These are phyloP conservation scores for Prunus yedoensis DNA, from an alignment of 331 rosid genomes.

Conservation along the genomic window DNA sequence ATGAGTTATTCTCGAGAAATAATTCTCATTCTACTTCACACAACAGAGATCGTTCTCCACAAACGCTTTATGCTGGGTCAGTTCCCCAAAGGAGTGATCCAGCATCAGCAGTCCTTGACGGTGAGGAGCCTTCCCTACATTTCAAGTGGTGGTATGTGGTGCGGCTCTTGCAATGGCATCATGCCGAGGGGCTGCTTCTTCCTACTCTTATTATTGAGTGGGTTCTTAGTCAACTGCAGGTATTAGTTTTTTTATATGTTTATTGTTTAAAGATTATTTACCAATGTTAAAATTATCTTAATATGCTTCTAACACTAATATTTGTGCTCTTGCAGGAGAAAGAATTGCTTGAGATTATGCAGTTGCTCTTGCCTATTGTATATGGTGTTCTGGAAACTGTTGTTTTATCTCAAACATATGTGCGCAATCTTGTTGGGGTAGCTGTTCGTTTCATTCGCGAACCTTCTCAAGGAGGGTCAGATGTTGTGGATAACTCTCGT, in stretches of 20 bases:
- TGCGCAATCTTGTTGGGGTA: constrained; percentile 76
- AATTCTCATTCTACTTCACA: constrained; percentile 55
- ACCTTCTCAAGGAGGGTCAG: constrained; percentile 96
- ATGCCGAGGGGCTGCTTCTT: constrained; percentile 84
- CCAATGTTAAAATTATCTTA: constrained; percentile 10
- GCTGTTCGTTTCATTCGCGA: constrained; percentile 74
- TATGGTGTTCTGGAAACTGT: constrained; percentile 86
- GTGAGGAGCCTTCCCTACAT: constrained; percentile 81
- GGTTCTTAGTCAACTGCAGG: constrained; percentile 94
- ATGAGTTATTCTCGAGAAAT: constrained; percentile 72
- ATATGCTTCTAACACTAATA: constrained; percentile 10
- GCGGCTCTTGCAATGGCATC: constrained; percentile 94
- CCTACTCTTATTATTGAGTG: constrained; percentile 90
- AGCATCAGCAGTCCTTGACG: constrained; percentile 51
- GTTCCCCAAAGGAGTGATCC: constrained; percentile 59
- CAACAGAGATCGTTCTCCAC: constrained; percentile 68
- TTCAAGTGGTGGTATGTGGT: constrained; percentile 96
- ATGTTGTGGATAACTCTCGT: constrained; percentile 86
- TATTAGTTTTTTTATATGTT: constrained; percentile 16
- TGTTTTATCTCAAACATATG: constrained; percentile 85
- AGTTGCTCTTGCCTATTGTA: constrained; percentile 85
- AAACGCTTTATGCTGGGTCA: constrained; percentile 60
- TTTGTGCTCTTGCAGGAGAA: constrained; percentile 67
- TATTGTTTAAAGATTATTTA: not conserved
- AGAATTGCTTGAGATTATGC: constrained; percentile 77